Percentiles rank a stretch among this genome's conserved stretches.
phyloP scores from a whole-genome alignment of 805 yeast species.

The Huiozyma sinensis region DNA sequence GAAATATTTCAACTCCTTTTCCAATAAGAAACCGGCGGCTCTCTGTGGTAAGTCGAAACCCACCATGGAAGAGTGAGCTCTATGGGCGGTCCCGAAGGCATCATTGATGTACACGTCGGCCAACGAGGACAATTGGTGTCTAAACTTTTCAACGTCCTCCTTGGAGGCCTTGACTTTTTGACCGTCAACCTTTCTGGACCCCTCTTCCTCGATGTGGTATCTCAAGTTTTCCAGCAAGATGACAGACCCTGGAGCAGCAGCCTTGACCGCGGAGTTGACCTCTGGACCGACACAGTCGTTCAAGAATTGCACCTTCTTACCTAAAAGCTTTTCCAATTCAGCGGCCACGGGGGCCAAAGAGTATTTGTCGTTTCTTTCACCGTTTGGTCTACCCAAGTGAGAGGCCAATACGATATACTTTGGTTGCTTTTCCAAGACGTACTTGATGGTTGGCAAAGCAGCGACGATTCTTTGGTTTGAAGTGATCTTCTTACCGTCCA shows the following conservation, averaged over 20 bases:
- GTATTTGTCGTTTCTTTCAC: slow-evolving; percentile 75
- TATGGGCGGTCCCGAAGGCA: slow-evolving; percentile 99
- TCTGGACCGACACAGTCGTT: slow-evolving; percentile 87
- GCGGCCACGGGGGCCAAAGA: slow-evolving; percentile 88
- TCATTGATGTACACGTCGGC: slow-evolving; percentile 98
- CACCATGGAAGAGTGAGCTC: slow-evolving; percentile 99
- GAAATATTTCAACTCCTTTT: slow-evolving; percentile 93
- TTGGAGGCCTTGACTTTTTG: slow-evolving; percentile 86
- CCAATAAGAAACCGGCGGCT: slow-evolving; percentile 98
- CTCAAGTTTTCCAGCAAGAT: slow-evolving; percentile 94
- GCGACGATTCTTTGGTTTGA: slow-evolving; percentile 99
- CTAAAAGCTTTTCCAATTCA: slow-evolving; percentile 74
- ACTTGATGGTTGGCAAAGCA: slow-evolving; percentile 96
- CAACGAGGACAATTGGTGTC: slow-evolving; percentile 77
- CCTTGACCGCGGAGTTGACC: slow-evolving; percentile 69
- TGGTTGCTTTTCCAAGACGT: slow-evolving; percentile 85
- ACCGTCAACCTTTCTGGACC: slow-evolving; percentile 85
- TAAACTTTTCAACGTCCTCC: slow-evolving; percentile 76
- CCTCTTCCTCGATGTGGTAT: slow-evolving; percentile 97
- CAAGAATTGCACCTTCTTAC: slow-evolving; percentile 68
- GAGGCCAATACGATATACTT: slow-evolving; percentile 88
- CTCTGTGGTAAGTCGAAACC: slow-evolving; percentile 69
- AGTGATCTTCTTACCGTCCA: slow-evolving; percentile 94
- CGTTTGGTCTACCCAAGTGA: slow-evolving; percentile 99
- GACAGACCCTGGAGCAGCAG: slow-evolving; percentile 68